Percentiles rank a stretch among this genome's conserved stretches.
phyloP scores from a whole-genome alignment of 2,329 filamentous ascomycete species.

The Leptographium procerum region DNA sequence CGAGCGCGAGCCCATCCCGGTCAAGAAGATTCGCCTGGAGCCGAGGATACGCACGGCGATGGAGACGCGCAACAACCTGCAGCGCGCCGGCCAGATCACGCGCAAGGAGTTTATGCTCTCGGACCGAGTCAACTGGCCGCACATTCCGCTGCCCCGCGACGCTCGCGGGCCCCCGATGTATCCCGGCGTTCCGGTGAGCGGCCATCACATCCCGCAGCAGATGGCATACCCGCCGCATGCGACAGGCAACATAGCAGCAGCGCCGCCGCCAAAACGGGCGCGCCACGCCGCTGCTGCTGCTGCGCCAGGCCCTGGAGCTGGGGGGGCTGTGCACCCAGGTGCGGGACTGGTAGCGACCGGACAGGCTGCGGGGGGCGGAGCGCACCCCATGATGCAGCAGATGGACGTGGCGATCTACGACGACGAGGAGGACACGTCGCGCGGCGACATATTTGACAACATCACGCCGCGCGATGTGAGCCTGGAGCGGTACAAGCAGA shows the following conservation, averaged over 20 bases:
- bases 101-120: conserved; percentile 92
- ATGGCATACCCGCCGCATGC: conserved; percentile 51
- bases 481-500: conserved; percentile 75
- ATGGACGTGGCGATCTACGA: conserved; percentile 38
- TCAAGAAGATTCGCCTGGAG: conserved; percentile 52
- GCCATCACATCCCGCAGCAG: conserved; percentile 37
- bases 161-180: conserved; percentile 40
- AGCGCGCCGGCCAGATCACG: conserved; percentile 67
- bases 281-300: no score
- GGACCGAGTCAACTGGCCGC: conserved; percentile 83
- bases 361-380: conserved; percentile 22
- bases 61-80: conserved; percentile 51
- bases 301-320: conserved; percentile 15
- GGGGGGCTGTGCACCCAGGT: conserved; percentile 5
- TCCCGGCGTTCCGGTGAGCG: conserved; percentile 29
- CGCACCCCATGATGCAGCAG: conserved; percentile 11
- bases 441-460: conserved; percentile 82
- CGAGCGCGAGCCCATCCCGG: conserved; percentile 59
- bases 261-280: conserved; percentile 44
- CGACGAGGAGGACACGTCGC: conserved; percentile 79
- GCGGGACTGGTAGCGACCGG: conserved; percentile 10
- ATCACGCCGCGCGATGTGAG: conserved; percentile 85
- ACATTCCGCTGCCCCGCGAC: conserved; percentile 57
- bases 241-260: conserved; percentile 31
- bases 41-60: conserved; percentile 50